Evolutionary conservation across 768 basidiomycete genomes (phyloP).

Genomic region (Butyriboletus loyo): DNA sequence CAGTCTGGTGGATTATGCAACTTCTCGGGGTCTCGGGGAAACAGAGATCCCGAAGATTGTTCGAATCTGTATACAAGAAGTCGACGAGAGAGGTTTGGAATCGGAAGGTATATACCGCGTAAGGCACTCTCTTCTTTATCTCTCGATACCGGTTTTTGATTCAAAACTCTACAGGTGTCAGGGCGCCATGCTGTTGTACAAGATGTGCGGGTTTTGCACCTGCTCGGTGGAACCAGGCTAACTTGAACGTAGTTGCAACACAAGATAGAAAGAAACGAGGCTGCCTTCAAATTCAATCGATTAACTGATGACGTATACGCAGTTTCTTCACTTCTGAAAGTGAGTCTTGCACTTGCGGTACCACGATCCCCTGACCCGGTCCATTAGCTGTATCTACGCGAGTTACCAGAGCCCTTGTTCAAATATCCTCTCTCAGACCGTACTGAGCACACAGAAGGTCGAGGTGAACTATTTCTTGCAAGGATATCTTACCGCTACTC

Average conservation of each 20-base stretch:
- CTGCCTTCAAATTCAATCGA: slow-evolving; percentile 66
- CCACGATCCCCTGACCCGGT: neutral
- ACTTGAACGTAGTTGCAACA: slow-evolving; percentile 62
- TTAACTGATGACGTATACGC: slow-evolving; percentile 77
- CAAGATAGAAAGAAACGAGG: slow-evolving; percentile 83
- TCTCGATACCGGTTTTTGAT: neutral
- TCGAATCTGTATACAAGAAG: slow-evolving; percentile 74
- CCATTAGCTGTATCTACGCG: slow-evolving; percentile 70
- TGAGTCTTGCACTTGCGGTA: slow-evolving; percentile 23
- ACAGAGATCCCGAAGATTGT: slow-evolving; percentile 79
- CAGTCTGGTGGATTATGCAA: slow-evolving; percentile 85
- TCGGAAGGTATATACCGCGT: slow-evolving; percentile 82
- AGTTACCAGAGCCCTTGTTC: slow-evolving; percentile 89
- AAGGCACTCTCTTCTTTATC: slow-evolving; percentile 18
- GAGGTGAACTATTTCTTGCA: slow-evolving; percentile 45
- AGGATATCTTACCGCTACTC: neutral
- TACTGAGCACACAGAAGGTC: slow-evolving; percentile 72
- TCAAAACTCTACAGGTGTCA: slow-evolving; percentile 52
- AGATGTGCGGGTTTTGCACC: slow-evolving; percentile 47
- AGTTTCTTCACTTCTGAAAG: slow-evolving; percentile 84
- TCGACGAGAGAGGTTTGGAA: slow-evolving; percentile 76
- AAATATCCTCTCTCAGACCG: slow-evolving; percentile 77
- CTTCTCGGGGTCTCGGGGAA: slow-evolving; percentile 68
- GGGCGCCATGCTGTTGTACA: slow-evolving; percentile 84
- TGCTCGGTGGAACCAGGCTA: neutral